A percentile compares a stretch with the other conserved stretches of the same genome.
Conservation (phyloP, 129 eudicot genomes). For the Lactuca saligna region DNA sequence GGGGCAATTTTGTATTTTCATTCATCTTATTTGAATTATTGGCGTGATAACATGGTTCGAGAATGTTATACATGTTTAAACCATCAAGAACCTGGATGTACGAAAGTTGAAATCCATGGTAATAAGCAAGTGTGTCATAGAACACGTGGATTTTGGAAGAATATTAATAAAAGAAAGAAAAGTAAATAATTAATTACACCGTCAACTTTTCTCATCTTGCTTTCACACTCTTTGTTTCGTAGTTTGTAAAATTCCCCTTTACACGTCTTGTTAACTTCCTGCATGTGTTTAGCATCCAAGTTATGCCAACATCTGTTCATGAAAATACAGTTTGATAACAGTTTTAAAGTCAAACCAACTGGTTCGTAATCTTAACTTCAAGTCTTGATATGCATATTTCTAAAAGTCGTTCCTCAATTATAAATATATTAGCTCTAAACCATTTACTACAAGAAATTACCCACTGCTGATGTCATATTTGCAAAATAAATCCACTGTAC, state of each 20-base stretch:
- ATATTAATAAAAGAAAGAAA: background rate
- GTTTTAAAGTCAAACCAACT: too few species aligned
- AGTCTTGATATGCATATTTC: background rate
- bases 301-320: too few species aligned
- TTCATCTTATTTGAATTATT: constrained; percentile 35
- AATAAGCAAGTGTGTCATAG: constrained; percentile 1
- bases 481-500: constrained; percentile 24
- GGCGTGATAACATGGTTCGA: constrained; percentile 87
- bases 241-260: constrained; percentile 65
- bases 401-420: too few species aligned
- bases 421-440: too few species aligned
- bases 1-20: constrained; percentile 50
- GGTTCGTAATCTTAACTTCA: background rate
- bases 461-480: too few species aligned
- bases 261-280: constrained; percentile 64
- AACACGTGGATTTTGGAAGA: background rate
- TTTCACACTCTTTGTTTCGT: constrained; percentile 45
- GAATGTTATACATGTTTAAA: constrained; percentile 78
- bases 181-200: constrained; percentile 33
- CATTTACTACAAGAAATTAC: too few species aligned
- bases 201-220: constrained; percentile 61
- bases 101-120: background rate
- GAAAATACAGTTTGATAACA: too few species aligned
- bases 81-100: constrained; percentile 52
- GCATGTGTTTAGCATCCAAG: constrained; percentile 30